A percentile compares a stretch with the other conserved stretches of the same genome.
These are phyloP conservation scores for Backusella australiensis DNA, from an alignment of 192 early-diverging fungal genomes.

Conservation along the genomic window DNA sequence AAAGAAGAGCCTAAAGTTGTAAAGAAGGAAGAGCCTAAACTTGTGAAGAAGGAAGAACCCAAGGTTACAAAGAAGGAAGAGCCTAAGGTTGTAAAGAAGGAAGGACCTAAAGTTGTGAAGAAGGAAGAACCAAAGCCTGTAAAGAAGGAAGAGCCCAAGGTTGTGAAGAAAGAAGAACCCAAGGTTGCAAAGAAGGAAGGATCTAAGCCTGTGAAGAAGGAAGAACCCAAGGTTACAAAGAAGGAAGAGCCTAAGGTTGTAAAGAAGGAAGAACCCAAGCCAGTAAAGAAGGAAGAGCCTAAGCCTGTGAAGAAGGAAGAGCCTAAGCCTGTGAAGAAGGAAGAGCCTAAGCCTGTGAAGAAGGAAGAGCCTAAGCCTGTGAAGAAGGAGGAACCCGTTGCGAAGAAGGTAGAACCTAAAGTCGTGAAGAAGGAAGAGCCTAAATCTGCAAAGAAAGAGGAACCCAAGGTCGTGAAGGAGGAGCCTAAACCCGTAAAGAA, in stretches of 20 bases:
- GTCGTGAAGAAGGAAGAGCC: constrained; percentile 25
- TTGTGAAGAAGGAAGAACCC: background rate
- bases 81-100: background rate
- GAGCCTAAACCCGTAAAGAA: background rate
- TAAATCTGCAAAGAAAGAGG: background rate
- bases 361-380: background rate
- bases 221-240: background rate
- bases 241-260: background rate
- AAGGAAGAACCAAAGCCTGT: background rate
- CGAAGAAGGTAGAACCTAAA: constrained; percentile 14
- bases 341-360: background rate
- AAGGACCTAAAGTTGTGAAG: background rate
- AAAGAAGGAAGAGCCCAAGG: background rate
- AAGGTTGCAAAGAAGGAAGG: too few species aligned
- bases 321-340: background rate
- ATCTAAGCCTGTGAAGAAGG: background rate
- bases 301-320: background rate
- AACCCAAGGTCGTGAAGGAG: background rate
- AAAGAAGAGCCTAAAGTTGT: background rate
- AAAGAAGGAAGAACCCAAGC: background rate
- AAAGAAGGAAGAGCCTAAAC: background rate
- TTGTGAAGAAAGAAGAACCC: background rate
- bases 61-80: background rate
- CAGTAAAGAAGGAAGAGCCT: background rate
- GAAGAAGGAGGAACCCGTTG: background rate